phyloP scores from a whole-genome alignment of 768 basidiomycete species.

The Lentinula guzmanii region DNA sequence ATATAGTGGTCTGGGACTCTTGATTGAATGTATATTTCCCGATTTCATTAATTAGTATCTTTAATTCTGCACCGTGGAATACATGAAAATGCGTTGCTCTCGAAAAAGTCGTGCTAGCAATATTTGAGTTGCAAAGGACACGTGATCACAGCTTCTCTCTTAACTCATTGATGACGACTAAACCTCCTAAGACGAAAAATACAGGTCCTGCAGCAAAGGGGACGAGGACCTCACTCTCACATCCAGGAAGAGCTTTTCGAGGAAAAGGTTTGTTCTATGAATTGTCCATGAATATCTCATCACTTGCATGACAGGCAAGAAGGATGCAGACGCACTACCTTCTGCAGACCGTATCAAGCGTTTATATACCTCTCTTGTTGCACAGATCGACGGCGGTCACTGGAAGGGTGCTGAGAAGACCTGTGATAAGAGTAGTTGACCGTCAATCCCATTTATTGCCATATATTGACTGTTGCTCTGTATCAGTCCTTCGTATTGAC shows the following conservation, averaged over 20 bases:
- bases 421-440: conserved; percentile 78
- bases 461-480: background rate
- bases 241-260: conserved; percentile 3
- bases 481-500: conserved; percentile 62
- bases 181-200: background rate
- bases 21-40: background rate
- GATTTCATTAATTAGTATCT: background rate
- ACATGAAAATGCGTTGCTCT: background rate
- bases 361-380: conserved; percentile 72
- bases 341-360: conserved; percentile 39
- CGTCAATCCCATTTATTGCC: conserved; percentile 10
- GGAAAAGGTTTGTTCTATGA: background rate
- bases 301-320: background rate
- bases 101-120: too few species aligned
- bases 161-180: background rate
- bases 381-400: conserved; percentile 88
- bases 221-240: background rate
- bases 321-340: background rate
- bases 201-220: background rate
- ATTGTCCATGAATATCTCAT: background rate
- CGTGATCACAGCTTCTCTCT: background rate
- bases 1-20: background rate
- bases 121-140: background rate
- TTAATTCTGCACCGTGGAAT: background rate
- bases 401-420: conserved; percentile 84